These are phyloP conservation scores for Prunus yedoensis DNA, from an alignment of 331 rosid species.

Conservation along the genomic window DNA sequence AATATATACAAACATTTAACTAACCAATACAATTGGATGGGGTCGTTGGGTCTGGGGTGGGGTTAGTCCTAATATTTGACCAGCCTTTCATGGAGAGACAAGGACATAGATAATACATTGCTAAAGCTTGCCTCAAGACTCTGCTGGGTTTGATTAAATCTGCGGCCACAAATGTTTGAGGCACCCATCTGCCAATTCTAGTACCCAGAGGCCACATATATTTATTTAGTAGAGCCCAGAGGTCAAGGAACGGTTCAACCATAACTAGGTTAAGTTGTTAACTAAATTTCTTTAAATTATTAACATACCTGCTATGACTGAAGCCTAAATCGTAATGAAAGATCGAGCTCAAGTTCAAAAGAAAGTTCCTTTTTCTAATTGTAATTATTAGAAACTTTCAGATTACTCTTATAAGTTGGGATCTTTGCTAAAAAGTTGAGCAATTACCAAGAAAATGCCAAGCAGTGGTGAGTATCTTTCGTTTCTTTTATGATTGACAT, in stretches of 20 bases:
- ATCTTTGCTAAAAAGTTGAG: too few relatives aligned
- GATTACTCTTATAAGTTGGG: too few relatives aligned
- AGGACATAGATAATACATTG: neutral
- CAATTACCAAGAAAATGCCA: too few relatives aligned
- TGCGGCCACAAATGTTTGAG: too few relatives aligned
- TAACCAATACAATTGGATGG: slow-evolving; percentile 11
- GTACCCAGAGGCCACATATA: slow-evolving; percentile 15
- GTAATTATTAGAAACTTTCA: too few relatives aligned
- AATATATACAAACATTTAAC: neutral
- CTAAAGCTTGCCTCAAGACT: too few relatives aligned
- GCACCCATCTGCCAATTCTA: neutral
- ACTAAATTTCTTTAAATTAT: neutral
- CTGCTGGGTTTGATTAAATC: too few relatives aligned
- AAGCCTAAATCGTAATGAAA: neutral
- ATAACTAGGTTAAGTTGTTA: slow-evolving; percentile 13
- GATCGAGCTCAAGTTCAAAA: neutral
- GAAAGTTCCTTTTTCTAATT: too few relatives aligned
- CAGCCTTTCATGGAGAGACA: slow-evolving; percentile 1
- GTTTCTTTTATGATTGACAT: too few relatives aligned
- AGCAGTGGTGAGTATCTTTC: too few relatives aligned
- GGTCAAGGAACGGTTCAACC: slow-evolving; percentile 46
- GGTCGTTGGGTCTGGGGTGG: slow-evolving; percentile 34
- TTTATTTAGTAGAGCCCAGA: neutral
- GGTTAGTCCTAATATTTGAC: slow-evolving; percentile 8
- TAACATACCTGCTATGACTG: neutral